Percentiles rank a stretch among this genome's conserved stretches.
These are phyloP conservation scores for Pseudogymnoascus sp. DNA, from an alignment of 2,329 filamentous ascomycete species.

Conservation along the genomic window DNA sequence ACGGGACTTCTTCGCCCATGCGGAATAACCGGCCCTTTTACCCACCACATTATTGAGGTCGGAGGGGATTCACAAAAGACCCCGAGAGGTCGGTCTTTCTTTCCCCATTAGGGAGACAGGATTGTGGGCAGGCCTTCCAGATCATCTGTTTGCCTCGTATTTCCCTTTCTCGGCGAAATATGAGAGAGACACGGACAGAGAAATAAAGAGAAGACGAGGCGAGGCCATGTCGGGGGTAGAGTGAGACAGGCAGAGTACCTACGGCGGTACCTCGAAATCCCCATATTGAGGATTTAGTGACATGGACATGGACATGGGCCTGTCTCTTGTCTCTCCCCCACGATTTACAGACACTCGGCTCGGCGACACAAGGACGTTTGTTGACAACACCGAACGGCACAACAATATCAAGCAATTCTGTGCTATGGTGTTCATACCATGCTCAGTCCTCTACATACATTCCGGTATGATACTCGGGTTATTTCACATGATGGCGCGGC, in stretches of 20 bases:
- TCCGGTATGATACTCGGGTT: not conserved
- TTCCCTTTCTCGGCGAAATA: conserved; percentile 2
- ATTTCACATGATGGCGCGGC: not conserved
- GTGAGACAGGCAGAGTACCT: not conserved
- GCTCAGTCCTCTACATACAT: not conserved
- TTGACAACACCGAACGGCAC: not conserved
- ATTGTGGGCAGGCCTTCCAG: not conserved
- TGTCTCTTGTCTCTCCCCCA: not conserved
- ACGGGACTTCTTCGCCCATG: not conserved
- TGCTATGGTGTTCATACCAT: not conserved
- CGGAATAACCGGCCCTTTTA: conserved; percentile 4
- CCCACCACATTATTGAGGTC: not conserved
- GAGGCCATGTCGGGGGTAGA: not conserved
- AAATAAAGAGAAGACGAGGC: not conserved
- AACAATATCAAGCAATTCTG: not conserved
- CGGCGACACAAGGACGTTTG: not conserved
- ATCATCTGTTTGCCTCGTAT: not conserved
- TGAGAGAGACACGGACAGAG: not conserved
- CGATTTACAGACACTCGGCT: not conserved
- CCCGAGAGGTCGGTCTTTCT: not conserved
- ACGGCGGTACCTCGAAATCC: not conserved
- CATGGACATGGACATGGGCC: not conserved
- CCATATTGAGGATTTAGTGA: not conserved
- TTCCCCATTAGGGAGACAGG: not conserved
- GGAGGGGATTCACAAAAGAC: not conserved